phyloP scores from a whole-genome alignment of 768 basidiomycete genomes.

The Trametes cingulata region DNA sequence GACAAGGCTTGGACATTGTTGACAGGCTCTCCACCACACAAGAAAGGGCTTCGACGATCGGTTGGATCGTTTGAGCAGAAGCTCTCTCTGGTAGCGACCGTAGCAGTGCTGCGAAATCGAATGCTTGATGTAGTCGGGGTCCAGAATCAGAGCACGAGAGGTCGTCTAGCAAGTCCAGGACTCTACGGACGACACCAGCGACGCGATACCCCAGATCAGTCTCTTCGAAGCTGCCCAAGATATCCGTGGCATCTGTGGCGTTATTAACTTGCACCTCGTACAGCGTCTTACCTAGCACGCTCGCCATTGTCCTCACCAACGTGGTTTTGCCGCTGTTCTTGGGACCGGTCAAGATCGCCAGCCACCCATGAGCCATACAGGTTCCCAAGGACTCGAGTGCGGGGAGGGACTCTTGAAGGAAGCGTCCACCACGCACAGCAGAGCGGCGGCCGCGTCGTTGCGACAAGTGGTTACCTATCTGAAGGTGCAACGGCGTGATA shows the following conservation, averaged over 20 bases:
- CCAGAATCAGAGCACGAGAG: slow-evolving; percentile 12
- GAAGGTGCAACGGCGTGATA: slow-evolving; percentile 50
- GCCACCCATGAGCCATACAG: slow-evolving; percentile 77
- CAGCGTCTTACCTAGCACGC: slow-evolving; percentile 65
- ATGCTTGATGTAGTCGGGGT: neutral
- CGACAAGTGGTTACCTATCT: slow-evolving; percentile 63
- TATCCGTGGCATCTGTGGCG: slow-evolving; percentile 90
- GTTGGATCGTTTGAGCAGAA: neutral
- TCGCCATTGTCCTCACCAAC: slow-evolving; percentile 68
- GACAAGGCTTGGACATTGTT: slow-evolving; percentile 9
- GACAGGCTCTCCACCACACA: slow-evolving; percentile 33
- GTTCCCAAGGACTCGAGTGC: slow-evolving; percentile 75
- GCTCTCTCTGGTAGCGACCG: slow-evolving; percentile 15
- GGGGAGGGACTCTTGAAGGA: slow-evolving; percentile 64
- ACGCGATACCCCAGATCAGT: slow-evolving; percentile 55
- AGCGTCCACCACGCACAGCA: slow-evolving; percentile 43
- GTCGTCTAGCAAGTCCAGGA: slow-evolving; percentile 31
- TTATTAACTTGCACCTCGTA: slow-evolving; percentile 78
- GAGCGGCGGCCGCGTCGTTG: slow-evolving; percentile 37
- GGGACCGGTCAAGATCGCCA: slow-evolving; percentile 83
- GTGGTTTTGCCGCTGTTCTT: slow-evolving; percentile 78
- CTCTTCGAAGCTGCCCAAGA: slow-evolving; percentile 96
- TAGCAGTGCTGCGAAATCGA: neutral
- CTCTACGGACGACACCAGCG: slow-evolving; percentile 40
- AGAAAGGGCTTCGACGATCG: neutral